Percentiles rank a stretch among this genome's conserved stretches.
Evolutionary conservation across 148 eudicot genomes (phyloP).

Genomic region (Polygonum maritimum): DNA sequence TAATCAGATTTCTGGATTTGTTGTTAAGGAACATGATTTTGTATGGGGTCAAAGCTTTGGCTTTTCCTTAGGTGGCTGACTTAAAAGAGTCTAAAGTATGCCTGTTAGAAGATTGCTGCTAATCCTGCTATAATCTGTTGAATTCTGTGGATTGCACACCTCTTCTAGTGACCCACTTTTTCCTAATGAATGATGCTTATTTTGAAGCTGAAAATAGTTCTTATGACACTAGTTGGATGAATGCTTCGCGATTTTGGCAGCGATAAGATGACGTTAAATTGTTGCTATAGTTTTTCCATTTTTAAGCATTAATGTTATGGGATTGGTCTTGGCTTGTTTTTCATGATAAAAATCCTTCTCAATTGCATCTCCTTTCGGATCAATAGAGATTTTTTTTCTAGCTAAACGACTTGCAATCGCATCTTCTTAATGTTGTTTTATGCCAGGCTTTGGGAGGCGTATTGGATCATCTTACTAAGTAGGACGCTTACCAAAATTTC

Average conservation of each 20-base stretch:
- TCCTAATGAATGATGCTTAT: background rate
- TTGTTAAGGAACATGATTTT: background rate
- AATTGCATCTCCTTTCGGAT: background rate
- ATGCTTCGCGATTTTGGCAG: background rate
- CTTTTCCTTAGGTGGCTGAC: background rate
- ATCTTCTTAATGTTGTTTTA: background rate
- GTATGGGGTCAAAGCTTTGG: background rate
- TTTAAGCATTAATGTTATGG: background rate
- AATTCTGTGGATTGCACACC: background rate
- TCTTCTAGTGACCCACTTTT: background rate
- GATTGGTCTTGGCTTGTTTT: background rate
- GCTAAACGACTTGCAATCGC: background rate
- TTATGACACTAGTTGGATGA: background rate
- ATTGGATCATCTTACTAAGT: background rate
- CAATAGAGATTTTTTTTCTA: background rate
- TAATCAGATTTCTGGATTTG: constrained; percentile 1
- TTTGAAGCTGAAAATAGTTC: background rate
- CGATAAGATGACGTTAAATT: background rate
- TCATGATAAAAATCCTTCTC: background rate
- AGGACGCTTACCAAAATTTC: background rate
- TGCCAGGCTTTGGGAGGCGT: background rate
- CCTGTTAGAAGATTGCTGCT: background rate
- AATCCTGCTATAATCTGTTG: background rate
- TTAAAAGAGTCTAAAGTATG: background rate
- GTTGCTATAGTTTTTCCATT: background rate